Conservation (phyloP, 495 filamentous ascomycete genomes). For the Cercophora sp. region DNA sequence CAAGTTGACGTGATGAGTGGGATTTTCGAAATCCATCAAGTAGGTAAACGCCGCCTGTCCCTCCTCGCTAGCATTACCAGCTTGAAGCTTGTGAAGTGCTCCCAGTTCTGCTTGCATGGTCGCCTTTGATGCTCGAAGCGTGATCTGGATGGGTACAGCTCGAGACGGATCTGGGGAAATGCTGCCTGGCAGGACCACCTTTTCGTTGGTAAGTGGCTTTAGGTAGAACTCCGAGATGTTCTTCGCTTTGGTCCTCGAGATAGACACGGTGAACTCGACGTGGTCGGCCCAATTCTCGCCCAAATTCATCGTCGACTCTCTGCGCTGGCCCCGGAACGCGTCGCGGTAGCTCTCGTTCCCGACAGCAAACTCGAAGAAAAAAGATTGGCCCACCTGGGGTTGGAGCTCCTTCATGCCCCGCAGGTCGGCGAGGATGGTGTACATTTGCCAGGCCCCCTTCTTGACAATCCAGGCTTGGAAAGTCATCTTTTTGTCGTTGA, state of each 20-base stretch:
- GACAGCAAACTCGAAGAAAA: not conserved
- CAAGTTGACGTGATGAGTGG: not conserved
- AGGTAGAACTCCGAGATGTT: not conserved
- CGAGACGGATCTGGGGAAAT: not conserved
- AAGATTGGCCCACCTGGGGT: not conserved
- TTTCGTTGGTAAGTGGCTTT: not conserved
- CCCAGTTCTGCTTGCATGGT: not conserved
- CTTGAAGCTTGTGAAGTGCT: not conserved
- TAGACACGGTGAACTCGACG: not conserved
- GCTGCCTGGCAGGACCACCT: not conserved
- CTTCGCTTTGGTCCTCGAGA: not conserved
- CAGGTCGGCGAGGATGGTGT: not conserved
- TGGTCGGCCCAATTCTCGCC: too few relatives aligned
- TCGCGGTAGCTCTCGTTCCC: not conserved
- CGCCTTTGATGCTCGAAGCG: not conserved
- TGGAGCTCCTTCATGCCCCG: not conserved
- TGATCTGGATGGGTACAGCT: not conserved
- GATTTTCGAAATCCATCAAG: not conserved
- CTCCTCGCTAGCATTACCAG: not conserved
- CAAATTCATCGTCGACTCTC: too few relatives aligned
- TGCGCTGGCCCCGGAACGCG: not conserved
- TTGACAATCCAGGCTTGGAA: not conserved
- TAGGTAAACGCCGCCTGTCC: not conserved
- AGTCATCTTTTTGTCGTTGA: not conserved
- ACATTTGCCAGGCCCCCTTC: not conserved